These are phyloP conservation scores for Adansonia rubrostipa DNA, from an alignment of 441 rosid species.

Conservation along the genomic window DNA sequence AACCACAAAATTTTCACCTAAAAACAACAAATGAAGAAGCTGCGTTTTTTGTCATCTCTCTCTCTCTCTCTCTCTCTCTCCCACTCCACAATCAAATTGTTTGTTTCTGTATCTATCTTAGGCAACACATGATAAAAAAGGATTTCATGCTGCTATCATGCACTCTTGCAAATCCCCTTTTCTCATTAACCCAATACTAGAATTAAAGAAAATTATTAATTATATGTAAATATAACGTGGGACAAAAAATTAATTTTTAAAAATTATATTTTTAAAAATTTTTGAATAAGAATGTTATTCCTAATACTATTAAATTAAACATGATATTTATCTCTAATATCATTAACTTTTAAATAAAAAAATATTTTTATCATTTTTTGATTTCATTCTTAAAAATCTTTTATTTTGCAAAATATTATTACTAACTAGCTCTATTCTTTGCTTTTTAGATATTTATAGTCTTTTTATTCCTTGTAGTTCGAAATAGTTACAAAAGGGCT, in stretches of 20 bases:
- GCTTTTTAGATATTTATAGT: not conserved
- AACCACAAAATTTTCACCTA: constrained; percentile 26
- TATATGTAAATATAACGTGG: no score
- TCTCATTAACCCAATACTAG: not conserved
- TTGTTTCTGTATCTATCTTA: constrained; percentile 47
- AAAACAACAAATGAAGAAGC: constrained; percentile 48
- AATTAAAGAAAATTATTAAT: no score
- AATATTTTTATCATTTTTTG: no score
- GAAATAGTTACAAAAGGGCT: no score
- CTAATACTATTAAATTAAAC: no score
- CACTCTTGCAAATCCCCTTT: constrained; percentile 17
- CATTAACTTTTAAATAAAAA: no score
- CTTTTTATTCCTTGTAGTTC: not conserved
- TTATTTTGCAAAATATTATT: not conserved
- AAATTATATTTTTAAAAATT: no score
- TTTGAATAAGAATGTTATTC: no score
- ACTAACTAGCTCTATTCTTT: constrained; percentile 3
- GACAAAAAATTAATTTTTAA: no score
- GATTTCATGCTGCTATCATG: constrained; percentile 47
- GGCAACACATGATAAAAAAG: constrained; percentile 66
- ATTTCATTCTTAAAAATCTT: no score
- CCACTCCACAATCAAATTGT: constrained; percentile 41
- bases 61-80: constrained; percentile 24
- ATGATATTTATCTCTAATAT: no score
- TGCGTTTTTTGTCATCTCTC: constrained; percentile 48